Evolutionary conservation across 2,329 filamentous ascomycete species (phyloP), one percentile per base, ranked within the genome.

Genomic region (Colletotrichum lindemuthianum): DNA sequence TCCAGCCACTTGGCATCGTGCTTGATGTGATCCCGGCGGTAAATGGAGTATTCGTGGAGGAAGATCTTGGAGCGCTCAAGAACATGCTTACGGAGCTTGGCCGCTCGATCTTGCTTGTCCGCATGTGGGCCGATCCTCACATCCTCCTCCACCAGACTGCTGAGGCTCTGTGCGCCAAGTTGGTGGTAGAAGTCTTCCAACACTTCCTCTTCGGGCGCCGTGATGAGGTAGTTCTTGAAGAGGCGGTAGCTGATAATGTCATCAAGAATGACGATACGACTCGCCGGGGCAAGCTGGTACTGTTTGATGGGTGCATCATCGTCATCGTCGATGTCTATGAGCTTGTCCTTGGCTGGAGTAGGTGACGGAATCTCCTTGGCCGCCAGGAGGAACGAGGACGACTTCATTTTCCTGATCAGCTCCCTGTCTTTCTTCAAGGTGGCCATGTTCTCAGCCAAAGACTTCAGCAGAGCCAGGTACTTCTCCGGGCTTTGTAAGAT

Each of bases 1-100:
- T 97, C 93, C 10, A 99, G 82, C 96, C 96, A 99, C 70, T 91
- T 92, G 7, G 88, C 86, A 74, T 98, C 94, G 72, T 96, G 92
- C 69, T 90, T 91, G 72, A 99, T 89, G n/a, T 85, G 83, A 65
- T 96, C 92, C 5, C 86, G 82, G 40, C 89, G 86, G 73, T 95
- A 91, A 71, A 92, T 84, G 32, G 81, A 73, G 63, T 87, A 88
- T 67, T 90, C 94, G 72, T 97, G 91, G 34, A 99, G 81, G 75
- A 98, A 99, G 33, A 99, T 85, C 68, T 95, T 92, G 58, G 91
- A 90, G 59, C 96, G 88, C 75, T 99, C 96, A 5, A 96, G 81
- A 15, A 98, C 92, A 67, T 95, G 88, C 70, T 91, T 93, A 59
- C 90, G 88, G 47, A 98, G 78, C 72, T 87, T 87, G 54, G 84